Percentiles rank a stretch among this genome's conserved stretches.
Evolutionary conservation across 208 protist genomes (phyloP).

Genomic region (Leishmania braziliensis): DNA sequence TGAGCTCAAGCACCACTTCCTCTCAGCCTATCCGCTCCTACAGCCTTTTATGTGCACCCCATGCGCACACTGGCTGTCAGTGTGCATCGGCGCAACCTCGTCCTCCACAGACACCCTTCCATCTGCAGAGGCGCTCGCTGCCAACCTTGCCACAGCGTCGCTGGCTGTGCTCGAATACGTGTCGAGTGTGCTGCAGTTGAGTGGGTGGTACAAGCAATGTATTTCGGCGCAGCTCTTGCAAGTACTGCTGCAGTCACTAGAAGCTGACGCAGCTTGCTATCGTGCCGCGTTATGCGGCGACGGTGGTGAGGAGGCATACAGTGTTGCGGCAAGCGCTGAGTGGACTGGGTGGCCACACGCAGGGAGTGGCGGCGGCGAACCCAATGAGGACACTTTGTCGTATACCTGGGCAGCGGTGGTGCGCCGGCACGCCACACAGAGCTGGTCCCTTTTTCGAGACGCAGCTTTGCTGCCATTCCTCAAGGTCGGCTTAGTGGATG

Average conservation of each 20-base stretch:
- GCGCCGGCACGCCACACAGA: constrained; percentile 25
- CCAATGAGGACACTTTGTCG: neutral
- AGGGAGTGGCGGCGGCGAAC: neutral
- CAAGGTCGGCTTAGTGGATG: constrained; percentile 20
- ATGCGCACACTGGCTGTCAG: constrained; percentile 16
- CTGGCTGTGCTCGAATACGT: constrained; percentile 29
- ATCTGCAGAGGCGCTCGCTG: neutral
- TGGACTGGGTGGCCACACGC: constrained; percentile 2
- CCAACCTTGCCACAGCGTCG: neutral
- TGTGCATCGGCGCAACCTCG: neutral
- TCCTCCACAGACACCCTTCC: neutral
- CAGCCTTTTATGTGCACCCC: constrained; percentile 9
- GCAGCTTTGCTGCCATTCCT: constrained; percentile 23
- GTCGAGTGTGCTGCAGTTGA: constrained; percentile 35
- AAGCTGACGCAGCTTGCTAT: constrained; percentile 34
- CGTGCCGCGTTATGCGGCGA: constrained; percentile 10
- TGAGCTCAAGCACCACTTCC: constrained; percentile 20
- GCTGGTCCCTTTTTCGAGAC: constrained; percentile 31
- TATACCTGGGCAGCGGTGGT: constrained; percentile 12
- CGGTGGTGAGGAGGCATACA: constrained; percentile 8
- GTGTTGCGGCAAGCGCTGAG: neutral
- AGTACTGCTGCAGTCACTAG: constrained; percentile 31
- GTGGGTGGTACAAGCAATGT: constrained; percentile 40
- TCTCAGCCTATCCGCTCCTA: constrained; percentile 15
- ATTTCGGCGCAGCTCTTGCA: constrained; percentile 28